phyloP scores from a whole-genome alignment of 805 yeast species.

The Wickerhamiella bombiphila region DNA sequence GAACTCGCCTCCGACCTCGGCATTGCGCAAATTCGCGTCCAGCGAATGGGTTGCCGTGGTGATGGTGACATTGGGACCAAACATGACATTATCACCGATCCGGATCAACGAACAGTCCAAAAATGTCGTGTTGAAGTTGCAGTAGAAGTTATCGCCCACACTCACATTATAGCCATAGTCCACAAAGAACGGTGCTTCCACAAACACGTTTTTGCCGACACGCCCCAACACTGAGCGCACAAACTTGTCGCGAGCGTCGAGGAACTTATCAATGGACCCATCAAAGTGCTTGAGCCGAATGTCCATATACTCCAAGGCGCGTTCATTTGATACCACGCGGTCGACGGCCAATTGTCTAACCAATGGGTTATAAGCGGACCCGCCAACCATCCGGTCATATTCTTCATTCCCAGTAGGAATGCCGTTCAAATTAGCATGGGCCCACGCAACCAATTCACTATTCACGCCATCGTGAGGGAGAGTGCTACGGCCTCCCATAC shows the following conservation, averaged over 20 bases:
- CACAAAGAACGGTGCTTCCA: slow-evolving; percentile 46
- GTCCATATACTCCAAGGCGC: slow-evolving; percentile 19
- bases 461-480: too few relatives aligned
- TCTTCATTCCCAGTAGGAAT: slow-evolving; percentile 20
- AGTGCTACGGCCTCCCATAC: too few relatives aligned
- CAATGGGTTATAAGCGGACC: slow-evolving; percentile 30
- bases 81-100: slow-evolving; percentile 43
- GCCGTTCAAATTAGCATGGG: slow-evolving; percentile 5
- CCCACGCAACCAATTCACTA: slow-evolving; percentile 11
- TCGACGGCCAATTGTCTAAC: slow-evolving; percentile 21
- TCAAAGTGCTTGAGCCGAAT: slow-evolving; percentile 19
- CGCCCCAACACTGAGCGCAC: slow-evolving; percentile 35
- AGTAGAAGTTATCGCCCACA: slow-evolving; percentile 44
- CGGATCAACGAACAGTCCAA: slow-evolving; percentile 47
- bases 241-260: slow-evolving; percentile 26
- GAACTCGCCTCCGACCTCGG: slow-evolving; percentile 35
- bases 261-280: slow-evolving; percentile 18
- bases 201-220: slow-evolving; percentile 26
- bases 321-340: slow-evolving; percentile 20
- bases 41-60: slow-evolving; percentile 53
- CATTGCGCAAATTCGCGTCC: slow-evolving; percentile 28
- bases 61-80: slow-evolving; percentile 50
- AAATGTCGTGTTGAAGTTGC: slow-evolving; percentile 38
- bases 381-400: slow-evolving; percentile 43
- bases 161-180: slow-evolving; percentile 54